phyloP scores from a whole-genome alignment of 148 eudicot genomes.

The Limonium bicolor region DNA sequence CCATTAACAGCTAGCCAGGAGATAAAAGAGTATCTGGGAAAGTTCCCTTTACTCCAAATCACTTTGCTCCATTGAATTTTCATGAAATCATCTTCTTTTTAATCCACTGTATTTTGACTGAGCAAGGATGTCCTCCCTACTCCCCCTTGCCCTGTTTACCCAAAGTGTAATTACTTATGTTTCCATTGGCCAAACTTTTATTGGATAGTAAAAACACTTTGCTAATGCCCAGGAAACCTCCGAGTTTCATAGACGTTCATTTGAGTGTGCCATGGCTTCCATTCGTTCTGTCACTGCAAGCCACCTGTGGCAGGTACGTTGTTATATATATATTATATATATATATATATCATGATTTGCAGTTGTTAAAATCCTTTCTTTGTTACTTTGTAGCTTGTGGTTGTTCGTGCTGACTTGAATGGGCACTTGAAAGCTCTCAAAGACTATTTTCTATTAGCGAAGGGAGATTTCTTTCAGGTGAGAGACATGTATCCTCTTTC shows the following conservation, averaged over 20 bases:
- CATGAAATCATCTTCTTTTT: too few species aligned
- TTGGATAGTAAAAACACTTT: too few species aligned
- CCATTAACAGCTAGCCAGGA: too few species aligned
- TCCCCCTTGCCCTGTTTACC: too few species aligned
- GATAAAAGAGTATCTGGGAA: too few species aligned
- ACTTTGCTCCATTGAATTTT: too few species aligned
- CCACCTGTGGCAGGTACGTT: slow-evolving; percentile 92
- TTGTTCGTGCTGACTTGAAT: slow-evolving; percentile 90
- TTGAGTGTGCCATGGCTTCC: slow-evolving; percentile 81
- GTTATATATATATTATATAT: slow-evolving; percentile 10
- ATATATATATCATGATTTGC: not conserved
- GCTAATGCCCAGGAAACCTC: slow-evolving; percentile 95
- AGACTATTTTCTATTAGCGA: slow-evolving; percentile 91
- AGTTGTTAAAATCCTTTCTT: slow-evolving; percentile 7
- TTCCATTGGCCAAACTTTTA: too few species aligned
- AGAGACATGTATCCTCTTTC: slow-evolving; percentile 2
- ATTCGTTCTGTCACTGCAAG: slow-evolving; percentile 80
- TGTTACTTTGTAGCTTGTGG: slow-evolving; percentile 66
- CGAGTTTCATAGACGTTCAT: slow-evolving; percentile 93
- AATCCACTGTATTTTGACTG: too few species aligned
- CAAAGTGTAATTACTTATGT: too few species aligned
- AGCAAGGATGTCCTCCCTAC: too few species aligned
- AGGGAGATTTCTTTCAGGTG: slow-evolving; percentile 99
- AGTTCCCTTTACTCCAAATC: too few species aligned
- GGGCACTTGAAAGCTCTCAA: slow-evolving; percentile 95